Base-by-base conservation (phyloP, 179 eudicot genomes). In the Corrigiola litoralis region DNA sequence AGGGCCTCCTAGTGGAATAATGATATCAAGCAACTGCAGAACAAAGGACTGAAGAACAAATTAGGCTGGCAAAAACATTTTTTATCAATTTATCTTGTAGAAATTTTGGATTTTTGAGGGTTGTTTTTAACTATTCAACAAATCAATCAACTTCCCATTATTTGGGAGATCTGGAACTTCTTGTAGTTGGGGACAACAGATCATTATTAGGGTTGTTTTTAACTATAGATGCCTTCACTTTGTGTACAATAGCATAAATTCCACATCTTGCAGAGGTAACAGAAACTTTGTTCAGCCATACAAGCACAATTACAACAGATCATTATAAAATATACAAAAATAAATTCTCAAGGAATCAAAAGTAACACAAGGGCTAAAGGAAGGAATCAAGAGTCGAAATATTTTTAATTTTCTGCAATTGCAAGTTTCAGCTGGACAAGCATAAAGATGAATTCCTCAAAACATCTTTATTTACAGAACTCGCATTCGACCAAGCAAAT, bases 1-100 rank as follows among this genome's bases (percentile, higher is more conserved):
- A 13, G 83, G 84, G 14, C 92, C 97, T 65, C 97, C 95, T 2
- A 80, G 81, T 46, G 97, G 95, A 9, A 69, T 81, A 52, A 59
- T 83, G 84, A 47, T 84, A 32, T 79, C 80, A 28, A 86, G 75
- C 71, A 78, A 65, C 37, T 90, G 97, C 61, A 73, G 62, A 60
- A 86, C 97, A 9, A 88, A 77, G 72, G 71, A 70, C 53, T 67
- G 42, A 76, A 14, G 53, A 8, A 8, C 25, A 24, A 14, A 56
- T 23, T 20, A 53, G 48, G 27, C 18, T 38, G 24, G 4, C 24
- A 52, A 58, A 21, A 44, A 33, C 28, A 46, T 31, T 37, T 50
- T 37, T 31, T 32, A 29, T 11, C 47, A 25, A n/a, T 41, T 36
- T 8, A 29, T 62, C 10, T 13, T 62, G 64, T 59, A 40, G 31